Conservation (phyloP, 495 filamentous ascomycete species). For the Pseudoneurospora amorphoporcata region DNA sequence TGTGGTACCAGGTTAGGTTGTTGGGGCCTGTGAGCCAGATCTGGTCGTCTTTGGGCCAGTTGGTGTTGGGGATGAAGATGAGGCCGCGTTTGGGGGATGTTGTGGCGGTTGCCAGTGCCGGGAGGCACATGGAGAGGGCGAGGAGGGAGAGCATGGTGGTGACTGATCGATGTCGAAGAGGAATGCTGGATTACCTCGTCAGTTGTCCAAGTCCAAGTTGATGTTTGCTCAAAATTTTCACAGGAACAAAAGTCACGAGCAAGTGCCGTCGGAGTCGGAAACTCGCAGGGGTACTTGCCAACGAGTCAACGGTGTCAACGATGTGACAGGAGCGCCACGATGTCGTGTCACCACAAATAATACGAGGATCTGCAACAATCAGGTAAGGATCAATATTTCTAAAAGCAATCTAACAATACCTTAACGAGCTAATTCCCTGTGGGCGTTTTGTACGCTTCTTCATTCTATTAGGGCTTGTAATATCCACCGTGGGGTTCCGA, state of each 20-base stretch:
- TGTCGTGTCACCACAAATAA: background rate
- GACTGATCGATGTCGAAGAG: no score
- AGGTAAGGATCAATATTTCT: background rate
- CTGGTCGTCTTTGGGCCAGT: slow-evolving; percentile 38
- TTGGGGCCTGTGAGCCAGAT: slow-evolving; percentile 34
- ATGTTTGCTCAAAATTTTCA: background rate
- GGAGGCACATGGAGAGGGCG: no score
- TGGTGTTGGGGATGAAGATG: slow-evolving; percentile 36
- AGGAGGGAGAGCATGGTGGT: no score
- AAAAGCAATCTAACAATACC: background rate
- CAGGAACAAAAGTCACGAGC: background rate
- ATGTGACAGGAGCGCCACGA: background rate
- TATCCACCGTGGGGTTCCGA: background rate
- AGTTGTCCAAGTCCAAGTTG: background rate
- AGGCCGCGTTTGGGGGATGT: slow-evolving; percentile 47
- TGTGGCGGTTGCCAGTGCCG: no score
- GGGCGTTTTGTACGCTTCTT: background rate
- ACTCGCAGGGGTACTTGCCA: background rate
- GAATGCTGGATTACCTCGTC: no score
- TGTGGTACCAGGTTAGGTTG: slow-evolving; percentile 62
- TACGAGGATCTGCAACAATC: background rate
- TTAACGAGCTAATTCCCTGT: background rate
- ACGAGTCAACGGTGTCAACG: background rate
- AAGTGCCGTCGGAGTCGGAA: background rate
- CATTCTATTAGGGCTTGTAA: background rate